These are phyloP conservation scores for Entonaema liquescens DNA, from an alignment of 495 filamentous ascomycete species.

Conservation along the genomic window DNA sequence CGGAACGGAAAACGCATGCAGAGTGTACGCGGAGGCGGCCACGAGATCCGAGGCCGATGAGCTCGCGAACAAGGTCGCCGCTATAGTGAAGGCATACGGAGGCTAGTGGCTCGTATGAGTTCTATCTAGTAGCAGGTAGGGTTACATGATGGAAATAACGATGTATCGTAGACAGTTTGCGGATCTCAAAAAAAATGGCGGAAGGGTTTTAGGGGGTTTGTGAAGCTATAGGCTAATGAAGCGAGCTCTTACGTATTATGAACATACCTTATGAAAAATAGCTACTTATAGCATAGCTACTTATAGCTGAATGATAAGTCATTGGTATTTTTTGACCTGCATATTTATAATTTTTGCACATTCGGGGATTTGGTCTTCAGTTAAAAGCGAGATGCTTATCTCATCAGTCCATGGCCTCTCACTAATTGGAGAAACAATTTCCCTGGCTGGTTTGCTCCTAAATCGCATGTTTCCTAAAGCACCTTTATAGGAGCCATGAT, in stretches of 20 bases:
- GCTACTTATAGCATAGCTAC: too few species aligned
- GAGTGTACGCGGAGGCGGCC: conserved; percentile 96
- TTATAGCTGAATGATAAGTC: conserved; percentile 22
- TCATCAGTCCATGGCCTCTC: too few species aligned
- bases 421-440: too few species aligned
- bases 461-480: too few species aligned
- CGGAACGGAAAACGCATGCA: conserved; percentile 94
- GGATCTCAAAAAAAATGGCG: neutral
- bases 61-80: conserved; percentile 81
- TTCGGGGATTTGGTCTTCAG: neutral
- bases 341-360: neutral
- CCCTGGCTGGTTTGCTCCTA: too few species aligned
- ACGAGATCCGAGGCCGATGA: conserved; percentile 85
- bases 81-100: conserved; percentile 65
- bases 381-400: neutral
- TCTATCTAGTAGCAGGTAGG: neutral
- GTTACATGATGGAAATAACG: neutral
- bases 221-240: conserved; percentile 6
- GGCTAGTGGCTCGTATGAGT: conserved; percentile 4
- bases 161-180: conserved; percentile 1
- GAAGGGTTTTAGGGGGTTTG: conserved; percentile 9
- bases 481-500: too few species aligned
- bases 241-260: conserved; percentile 26
- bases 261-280: conserved; percentile 23
- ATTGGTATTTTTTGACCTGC: neutral